Percentiles rank a stretch among this genome's conserved stretches.
phyloP scores from a whole-genome alignment of 768 basidiomycete genomes.

The Coprinopsis cinerea region DNA sequence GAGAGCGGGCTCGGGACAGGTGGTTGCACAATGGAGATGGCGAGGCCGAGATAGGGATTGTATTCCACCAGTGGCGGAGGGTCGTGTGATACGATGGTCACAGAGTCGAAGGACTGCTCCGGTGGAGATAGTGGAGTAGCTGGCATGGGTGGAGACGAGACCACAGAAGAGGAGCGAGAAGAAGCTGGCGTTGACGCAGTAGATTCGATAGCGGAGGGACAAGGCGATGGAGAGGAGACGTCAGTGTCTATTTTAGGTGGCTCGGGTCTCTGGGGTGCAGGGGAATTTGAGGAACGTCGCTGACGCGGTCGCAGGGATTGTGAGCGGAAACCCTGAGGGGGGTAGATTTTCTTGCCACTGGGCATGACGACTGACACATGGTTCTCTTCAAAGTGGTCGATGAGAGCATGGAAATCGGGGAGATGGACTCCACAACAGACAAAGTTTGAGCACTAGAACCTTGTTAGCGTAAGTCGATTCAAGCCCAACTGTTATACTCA shows the following conservation, averaged over 20 bases:
- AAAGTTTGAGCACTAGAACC: slow-evolving; percentile 37
- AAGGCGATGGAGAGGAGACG: slow-evolving; percentile 3
- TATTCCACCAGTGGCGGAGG: neutral
- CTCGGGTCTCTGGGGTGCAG: neutral
- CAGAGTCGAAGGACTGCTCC: neutral
- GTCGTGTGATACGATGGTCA: slow-evolving; percentile 1
- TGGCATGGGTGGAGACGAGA: slow-evolving; percentile 16
- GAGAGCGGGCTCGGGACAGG: neutral
- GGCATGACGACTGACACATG: slow-evolving; percentile 20
- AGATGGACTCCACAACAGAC: slow-evolving; percentile 42
- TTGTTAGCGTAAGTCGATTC: slow-evolving; percentile 1
- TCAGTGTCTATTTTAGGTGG: slow-evolving; percentile 6
- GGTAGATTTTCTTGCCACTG: slow-evolving; percentile 29
- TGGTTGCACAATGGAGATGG: neutral
- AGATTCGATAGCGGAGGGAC: neutral
- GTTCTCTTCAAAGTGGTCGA: slow-evolving; percentile 45
- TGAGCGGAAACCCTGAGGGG: slow-evolving; percentile 11
- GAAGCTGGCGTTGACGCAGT: slow-evolving; percentile 13
- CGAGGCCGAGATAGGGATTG: neutral
- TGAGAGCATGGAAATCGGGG: slow-evolving; percentile 41
- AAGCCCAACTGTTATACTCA: too few relatives aligned
- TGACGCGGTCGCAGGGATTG: neutral
- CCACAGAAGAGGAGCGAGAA: slow-evolving; percentile 16
- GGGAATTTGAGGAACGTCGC: neutral
- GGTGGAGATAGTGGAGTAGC: slow-evolving; percentile 10